Evolutionary conservation across 306 rosid species (phyloP).

Genomic region (Bauhinia variegata): DNA sequence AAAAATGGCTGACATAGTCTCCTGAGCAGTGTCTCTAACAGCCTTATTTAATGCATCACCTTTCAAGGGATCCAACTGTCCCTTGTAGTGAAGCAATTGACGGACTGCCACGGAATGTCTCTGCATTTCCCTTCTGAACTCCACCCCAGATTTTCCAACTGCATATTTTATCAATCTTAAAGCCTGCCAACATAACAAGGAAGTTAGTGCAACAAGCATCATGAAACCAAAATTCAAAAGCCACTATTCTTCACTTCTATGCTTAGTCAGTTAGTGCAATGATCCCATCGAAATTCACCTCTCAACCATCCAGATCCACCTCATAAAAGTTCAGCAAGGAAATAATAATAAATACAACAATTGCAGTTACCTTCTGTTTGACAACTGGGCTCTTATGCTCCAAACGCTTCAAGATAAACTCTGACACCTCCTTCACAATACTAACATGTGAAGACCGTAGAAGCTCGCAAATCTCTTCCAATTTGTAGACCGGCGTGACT

Average conservation of each 20-base stretch:
- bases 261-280: not conserved
- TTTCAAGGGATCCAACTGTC: slow-evolving; percentile 86
- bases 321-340: too few species aligned
- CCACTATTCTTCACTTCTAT: slow-evolving; percentile 4
- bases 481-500: slow-evolving; percentile 85
- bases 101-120: slow-evolving; percentile 91
- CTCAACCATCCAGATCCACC: slow-evolving; percentile 34
- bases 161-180: slow-evolving; percentile 87
- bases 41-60: slow-evolving; percentile 95
- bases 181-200: slow-evolving; percentile 57
- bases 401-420: slow-evolving; percentile 76
- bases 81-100: slow-evolving; percentile 88
- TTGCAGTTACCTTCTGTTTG: slow-evolving; percentile 80
- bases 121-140: slow-evolving; percentile 98
- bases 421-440: slow-evolving; percentile 91
- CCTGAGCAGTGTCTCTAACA: slow-evolving; percentile 91
- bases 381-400: slow-evolving; percentile 94
- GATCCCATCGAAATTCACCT: not conserved
- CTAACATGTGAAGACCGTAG: slow-evolving; percentile 83
- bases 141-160: slow-evolving; percentile 92
- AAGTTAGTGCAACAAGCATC: not conserved
- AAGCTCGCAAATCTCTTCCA: slow-evolving; percentile 87
- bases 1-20: slow-evolving; percentile 78
- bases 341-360: slow-evolving; percentile 5
- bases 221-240: not conserved